A percentile compares a stretch with the other conserved stretches of the same genome.
Evolutionary conservation across 2,329 filamentous ascomycete genomes (phyloP).

Genomic region (Pyrenochaeta sp.): DNA sequence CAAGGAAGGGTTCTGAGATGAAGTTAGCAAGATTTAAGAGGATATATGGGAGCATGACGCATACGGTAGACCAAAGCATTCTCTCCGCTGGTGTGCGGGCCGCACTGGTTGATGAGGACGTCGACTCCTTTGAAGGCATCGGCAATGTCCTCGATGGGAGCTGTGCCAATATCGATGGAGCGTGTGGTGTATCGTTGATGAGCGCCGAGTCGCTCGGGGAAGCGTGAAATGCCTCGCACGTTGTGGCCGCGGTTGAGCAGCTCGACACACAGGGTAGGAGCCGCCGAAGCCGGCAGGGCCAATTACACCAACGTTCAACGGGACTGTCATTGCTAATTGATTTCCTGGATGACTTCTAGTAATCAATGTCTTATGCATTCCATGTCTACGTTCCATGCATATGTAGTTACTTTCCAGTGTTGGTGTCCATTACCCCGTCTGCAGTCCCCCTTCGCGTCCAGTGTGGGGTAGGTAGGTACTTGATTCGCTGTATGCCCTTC

Average conservation of each 20-base stretch:
- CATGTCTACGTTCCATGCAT: too few relatives aligned
- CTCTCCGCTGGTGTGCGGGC: neutral
- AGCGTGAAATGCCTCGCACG: neutral
- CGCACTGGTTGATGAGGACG: constrained; percentile 1
- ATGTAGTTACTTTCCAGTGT: too few relatives aligned
- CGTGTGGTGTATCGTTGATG: neutral
- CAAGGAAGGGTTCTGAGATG: neutral
- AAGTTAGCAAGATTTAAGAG: neutral
- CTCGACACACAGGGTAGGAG: neutral
- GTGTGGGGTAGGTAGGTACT: too few relatives aligned
- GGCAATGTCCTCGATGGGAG: neutral
- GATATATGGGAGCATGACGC: too few relatives aligned
- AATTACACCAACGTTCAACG: constrained; percentile 1
- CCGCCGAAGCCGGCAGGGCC: neutral
- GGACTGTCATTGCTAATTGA: too few relatives aligned
- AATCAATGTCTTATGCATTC: too few relatives aligned
- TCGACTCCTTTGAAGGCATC: neutral
- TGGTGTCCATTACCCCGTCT: too few relatives aligned
- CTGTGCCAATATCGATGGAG: neutral
- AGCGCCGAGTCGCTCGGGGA: neutral
- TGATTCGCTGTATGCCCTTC: too few relatives aligned
- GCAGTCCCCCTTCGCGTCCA: too few relatives aligned
- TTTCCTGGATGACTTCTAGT: too few relatives aligned
- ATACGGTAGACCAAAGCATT: neutral
- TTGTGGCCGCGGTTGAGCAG: constrained; percentile 1